Percentiles rank a stretch among this genome's conserved stretches.
phyloP scores from a whole-genome alignment of 352 stramenopile species.

The Globisporangium recalcitrans region DNA sequence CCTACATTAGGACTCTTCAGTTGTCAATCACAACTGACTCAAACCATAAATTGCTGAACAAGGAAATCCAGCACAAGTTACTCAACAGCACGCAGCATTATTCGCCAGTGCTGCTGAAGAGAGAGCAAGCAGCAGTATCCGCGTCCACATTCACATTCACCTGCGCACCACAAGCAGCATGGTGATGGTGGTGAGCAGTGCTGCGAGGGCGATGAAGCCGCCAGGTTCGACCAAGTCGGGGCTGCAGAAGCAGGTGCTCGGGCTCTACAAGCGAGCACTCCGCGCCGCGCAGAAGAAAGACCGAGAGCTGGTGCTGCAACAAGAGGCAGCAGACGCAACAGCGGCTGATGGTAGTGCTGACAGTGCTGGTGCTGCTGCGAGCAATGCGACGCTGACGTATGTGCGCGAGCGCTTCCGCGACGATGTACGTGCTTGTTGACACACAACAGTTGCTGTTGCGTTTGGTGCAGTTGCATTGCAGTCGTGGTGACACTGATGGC shows the following conservation, averaged over 20 bases:
- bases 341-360: neutral
- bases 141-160: neutral
- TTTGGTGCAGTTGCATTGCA: neutral
- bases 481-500: neutral
- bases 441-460: no score
- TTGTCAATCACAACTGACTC: neutral
- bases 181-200: conserved; percentile 17
- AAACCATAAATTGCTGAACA: no score
- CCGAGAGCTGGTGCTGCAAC: conserved; percentile 12
- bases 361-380: neutral
- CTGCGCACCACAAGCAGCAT: neutral
- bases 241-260: conserved; percentile 72
- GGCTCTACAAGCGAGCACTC: conserved; percentile 65
- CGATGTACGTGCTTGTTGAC: conserved; percentile 47
- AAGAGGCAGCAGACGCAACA: neutral
- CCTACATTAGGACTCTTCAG: neutral
- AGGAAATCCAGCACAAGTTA: neutral
- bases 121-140: neutral
- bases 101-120: neutral
- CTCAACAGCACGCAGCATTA: neutral
- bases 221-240: conserved; percentile 42
- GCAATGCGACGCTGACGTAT: conserved; percentile 33
- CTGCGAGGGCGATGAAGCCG: conserved; percentile 13
- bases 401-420: conserved; percentile 75
- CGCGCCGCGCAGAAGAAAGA: conserved; percentile 59